Evolutionary conservation across 257 asterid genomes (phyloP), one percentile per base, ranked within the genome.

Genomic region (Haberlea rhodopensis): DNA sequence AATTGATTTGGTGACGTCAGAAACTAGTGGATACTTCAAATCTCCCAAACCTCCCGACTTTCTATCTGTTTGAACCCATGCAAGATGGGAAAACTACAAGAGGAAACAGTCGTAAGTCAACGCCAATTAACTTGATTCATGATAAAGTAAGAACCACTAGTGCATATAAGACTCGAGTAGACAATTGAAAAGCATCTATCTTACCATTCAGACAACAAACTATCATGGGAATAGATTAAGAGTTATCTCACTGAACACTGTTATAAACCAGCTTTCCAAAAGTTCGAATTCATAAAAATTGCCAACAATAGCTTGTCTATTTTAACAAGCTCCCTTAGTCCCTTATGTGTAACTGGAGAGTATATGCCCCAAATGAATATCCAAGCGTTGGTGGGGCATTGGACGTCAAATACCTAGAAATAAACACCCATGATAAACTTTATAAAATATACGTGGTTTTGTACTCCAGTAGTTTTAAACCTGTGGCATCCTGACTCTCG

Each of bases 1-100:
- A 53, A 90, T 80, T 31, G 97, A 85, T 78, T 87, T 87, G 74
- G 97, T 90, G 40, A 90, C 79, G 48, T 90, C 97, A 54, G 96
- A 87, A 72, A 90, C 70, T 28, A 94, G 76, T 23, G 99, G 99
- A 79, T 91, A 91, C 0, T 67, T 80, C 82, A 91, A 70, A 79
- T 91, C 98, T 66, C 98, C 96, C 75, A 91, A 76, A 18, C 98
- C 98, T 19, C 98, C 98, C 20, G 95, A 82, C 73, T 91, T 91
- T 76, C 98, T 88, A 29, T 91, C 98, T 8, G 98, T 91, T 84
- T 91, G 98, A 64, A 91, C 83, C 98, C 98, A 92, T 48, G 98
- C 95, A 76, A 92, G 98, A 75, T 82, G 83, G 66, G 85, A 80
- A 67, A 78, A 81, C 88, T 82, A 58, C 65, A 76, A 46, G 34